These are phyloP conservation scores for Didymosphaeria variabile DNA, from an alignment of 2,329 filamentous ascomycete species.

Conservation along the genomic window DNA sequence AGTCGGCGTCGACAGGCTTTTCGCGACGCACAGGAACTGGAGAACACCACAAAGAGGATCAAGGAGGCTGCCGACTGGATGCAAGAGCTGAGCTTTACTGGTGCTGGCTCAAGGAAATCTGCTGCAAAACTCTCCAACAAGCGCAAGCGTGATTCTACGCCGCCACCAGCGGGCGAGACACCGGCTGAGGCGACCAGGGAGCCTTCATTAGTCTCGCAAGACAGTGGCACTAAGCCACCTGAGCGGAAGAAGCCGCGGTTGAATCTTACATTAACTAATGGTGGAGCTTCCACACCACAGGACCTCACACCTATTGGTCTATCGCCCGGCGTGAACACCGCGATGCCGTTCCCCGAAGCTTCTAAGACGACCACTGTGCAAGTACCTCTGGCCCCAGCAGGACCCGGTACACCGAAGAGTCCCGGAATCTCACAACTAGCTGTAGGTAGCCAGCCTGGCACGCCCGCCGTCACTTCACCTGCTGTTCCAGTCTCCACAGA, in stretches of 20 bases:
- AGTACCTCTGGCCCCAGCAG: constrained; percentile 57
- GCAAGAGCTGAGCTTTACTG: constrained; percentile 43
- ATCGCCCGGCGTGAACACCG: constrained; percentile 26
- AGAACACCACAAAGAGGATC: constrained; percentile 46
- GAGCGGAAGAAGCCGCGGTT: constrained; percentile 41
- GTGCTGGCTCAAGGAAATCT: constrained; percentile 32
- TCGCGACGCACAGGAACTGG: constrained; percentile 47
- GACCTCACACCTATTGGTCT: constrained; percentile 20
- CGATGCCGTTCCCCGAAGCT: constrained; percentile 25
- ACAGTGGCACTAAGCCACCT: constrained; percentile 36
- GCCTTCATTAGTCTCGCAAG: constrained; percentile 36
- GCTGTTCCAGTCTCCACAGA: constrained; percentile 27
- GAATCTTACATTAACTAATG: constrained; percentile 27
- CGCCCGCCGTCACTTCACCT: constrained; percentile 29
- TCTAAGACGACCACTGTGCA: constrained; percentile 39
- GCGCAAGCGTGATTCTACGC: constrained; percentile 63
- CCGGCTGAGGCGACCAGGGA: constrained; percentile 29
- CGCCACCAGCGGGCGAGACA: constrained; percentile 33
- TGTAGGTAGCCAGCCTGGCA: constrained; percentile 24
- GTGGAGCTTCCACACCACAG: constrained; percentile 22
- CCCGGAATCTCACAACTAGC: constrained; percentile 16
- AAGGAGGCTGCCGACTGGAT: constrained; percentile 46
- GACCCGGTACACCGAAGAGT: constrained; percentile 43
- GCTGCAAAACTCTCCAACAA: constrained; percentile 54
- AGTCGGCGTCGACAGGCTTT: constrained; percentile 65